Percentiles rank a stretch among this genome's conserved stretches.
phyloP scores from a whole-genome alignment of 768 basidiomycete species.

The Calocera cornea region DNA sequence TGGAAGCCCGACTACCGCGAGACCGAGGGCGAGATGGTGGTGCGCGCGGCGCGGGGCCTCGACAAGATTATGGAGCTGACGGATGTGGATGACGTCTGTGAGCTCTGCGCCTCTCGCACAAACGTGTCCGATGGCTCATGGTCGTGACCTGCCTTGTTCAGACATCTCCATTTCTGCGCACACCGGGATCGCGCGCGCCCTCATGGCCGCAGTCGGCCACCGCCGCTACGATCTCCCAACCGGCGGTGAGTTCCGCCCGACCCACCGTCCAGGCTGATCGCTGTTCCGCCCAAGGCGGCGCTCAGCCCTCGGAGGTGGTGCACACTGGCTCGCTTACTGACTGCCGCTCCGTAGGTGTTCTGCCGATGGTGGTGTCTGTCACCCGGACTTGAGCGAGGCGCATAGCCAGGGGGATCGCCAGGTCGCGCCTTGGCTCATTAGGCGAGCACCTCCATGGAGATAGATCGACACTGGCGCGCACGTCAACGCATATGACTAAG shows the following conservation, averaged over 20 bases:
- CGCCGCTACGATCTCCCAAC: conserved; percentile 37
- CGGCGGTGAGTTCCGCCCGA: conserved; percentile 37
- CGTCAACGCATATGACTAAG: background rate
- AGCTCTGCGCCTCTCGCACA: conserved; percentile 17
- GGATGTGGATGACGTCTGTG: conserved; percentile 28
- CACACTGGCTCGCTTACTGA: background rate
- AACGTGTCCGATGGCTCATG: background rate
- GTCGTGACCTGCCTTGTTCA: conserved; percentile 18
- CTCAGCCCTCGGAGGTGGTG: background rate
- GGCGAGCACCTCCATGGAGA: background rate
- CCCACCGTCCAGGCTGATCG: background rate
- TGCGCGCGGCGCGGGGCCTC: conserved; percentile 38
- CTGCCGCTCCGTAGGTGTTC: background rate
- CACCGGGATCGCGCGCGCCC: conserved; percentile 45
- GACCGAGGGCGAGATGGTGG: conserved; percentile 31
- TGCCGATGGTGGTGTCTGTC: background rate
- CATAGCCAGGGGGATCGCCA: too few species aligned
- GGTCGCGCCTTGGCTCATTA: background rate
- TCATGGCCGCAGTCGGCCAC: conserved; percentile 38
- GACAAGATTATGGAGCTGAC: conserved; percentile 38
- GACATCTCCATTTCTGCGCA: conserved; percentile 59
- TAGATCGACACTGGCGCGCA: background rate
- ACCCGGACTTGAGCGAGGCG: background rate
- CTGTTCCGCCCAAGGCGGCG: background rate
- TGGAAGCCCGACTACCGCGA: conserved; percentile 49